phyloP scores from a whole-genome alignment of 108 stramenopile species.

The Licmophora abbreviata region DNA sequence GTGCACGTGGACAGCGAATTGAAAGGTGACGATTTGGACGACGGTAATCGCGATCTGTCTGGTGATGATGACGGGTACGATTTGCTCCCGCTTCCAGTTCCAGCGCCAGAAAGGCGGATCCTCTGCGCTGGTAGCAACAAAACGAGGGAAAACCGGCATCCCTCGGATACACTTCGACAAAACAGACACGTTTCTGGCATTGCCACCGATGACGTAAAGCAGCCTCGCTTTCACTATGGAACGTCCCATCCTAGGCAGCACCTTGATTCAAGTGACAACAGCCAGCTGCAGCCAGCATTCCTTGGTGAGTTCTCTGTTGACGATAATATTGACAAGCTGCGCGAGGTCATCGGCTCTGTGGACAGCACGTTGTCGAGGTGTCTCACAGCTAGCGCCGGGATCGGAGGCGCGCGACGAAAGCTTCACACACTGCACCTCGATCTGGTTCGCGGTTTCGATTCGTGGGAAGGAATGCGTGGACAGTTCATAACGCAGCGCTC shows the following conservation, averaged over 20 bases:
- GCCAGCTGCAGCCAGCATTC: conserved; percentile 19
- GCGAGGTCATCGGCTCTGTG: conserved; percentile 64
- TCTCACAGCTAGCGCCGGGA: conserved; percentile 35
- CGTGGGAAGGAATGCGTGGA: conserved; percentile 69
- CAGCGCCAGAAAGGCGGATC: conserved; percentile 59
- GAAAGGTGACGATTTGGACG: conserved; percentile 8
- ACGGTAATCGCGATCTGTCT: too few relatives aligned
- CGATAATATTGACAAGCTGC: conserved; percentile 77
- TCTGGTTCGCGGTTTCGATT: conserved; percentile 65
- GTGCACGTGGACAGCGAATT: conserved; percentile 55
- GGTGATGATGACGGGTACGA: conserved; percentile 60
- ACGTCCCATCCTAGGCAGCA: conserved; percentile 4
- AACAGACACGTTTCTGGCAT: not conserved
- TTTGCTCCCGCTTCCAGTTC: conserved; percentile 71
- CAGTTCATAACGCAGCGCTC: conserved; percentile 66
- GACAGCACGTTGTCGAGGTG: conserved; percentile 55
- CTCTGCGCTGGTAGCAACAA: conserved; percentile 34
- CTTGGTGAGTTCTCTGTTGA: conserved; percentile 74
- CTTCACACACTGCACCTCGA: conserved; percentile 38
- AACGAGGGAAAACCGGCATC: not conserved
- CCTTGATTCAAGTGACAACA: conserved; percentile 14
- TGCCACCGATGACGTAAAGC: not conserved
- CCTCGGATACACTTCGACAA: conserved; percentile 1
- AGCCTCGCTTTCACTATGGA: conserved; percentile 31
- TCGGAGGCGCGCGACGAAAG: conserved; percentile 43